These are phyloP conservation scores for Candida schatavii DNA, from an alignment of 805 yeast genomes.

Conservation along the genomic window DNA sequence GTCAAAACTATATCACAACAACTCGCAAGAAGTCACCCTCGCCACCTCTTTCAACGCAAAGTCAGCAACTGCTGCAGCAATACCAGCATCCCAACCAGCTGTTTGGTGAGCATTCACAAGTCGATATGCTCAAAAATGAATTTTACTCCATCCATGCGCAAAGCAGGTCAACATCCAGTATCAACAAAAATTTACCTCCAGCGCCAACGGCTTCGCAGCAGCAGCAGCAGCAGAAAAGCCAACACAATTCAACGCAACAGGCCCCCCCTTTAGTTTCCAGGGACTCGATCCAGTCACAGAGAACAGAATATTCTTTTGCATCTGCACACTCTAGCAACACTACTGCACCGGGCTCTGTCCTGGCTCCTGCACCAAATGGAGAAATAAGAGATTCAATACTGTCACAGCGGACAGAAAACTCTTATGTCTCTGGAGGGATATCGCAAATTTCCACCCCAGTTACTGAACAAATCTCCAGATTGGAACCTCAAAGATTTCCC, in stretches of 20 bases:
- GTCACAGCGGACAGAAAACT: slow-evolving; percentile 14
- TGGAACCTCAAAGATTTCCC: slow-evolving; percentile 1
- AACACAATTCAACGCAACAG: background rate
- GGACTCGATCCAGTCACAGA: background rate
- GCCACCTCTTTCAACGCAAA: background rate
- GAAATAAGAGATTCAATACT: slow-evolving; percentile 14
- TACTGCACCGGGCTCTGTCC: too few species aligned
- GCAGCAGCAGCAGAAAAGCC: background rate
- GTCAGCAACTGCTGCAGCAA: background rate
- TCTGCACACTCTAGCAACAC: slow-evolving; percentile 1
- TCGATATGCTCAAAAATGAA: background rate
- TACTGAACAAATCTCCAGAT: slow-evolving; percentile 3
- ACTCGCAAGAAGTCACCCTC: background rate
- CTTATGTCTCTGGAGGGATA: slow-evolving; percentile 10
- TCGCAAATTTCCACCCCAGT: slow-evolving; percentile 11
- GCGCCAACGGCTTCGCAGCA: background rate
- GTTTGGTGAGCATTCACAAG: background rate
- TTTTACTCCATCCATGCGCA: background rate
- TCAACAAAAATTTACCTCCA: slow-evolving; percentile 5
- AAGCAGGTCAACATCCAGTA: slow-evolving; percentile 1
- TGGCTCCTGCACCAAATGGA: slow-evolving; percentile 4
- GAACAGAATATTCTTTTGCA: background rate
- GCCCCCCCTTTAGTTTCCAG: background rate
- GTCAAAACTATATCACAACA: background rate
- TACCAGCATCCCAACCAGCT: background rate